Percentiles rank a stretch among this genome's conserved stretches.
Evolutionary conservation across 352 stramenopile genomes (phyloP).

Genomic region (Phytophthora crassamura): DNA sequence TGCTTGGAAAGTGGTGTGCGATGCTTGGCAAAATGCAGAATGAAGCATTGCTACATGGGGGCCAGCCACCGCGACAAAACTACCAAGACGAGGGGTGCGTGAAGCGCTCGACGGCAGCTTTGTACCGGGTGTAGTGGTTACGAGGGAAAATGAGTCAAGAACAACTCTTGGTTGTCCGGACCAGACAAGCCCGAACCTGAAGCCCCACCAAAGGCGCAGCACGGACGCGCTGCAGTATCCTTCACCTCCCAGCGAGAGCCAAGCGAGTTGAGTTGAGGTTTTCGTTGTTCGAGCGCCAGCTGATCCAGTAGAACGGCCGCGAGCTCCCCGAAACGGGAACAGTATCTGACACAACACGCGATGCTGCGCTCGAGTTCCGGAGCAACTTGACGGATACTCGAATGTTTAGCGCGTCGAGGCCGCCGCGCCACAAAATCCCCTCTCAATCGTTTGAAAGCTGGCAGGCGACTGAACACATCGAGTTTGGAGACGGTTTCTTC

Average conservation of each 20-base stretch:
- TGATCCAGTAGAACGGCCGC: conserved; percentile 8
- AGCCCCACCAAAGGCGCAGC: no score
- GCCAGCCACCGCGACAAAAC: neutral
- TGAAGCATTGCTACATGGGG: conserved; percentile 18
- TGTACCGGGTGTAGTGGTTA: conserved; percentile 8
- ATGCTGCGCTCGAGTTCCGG: conserved; percentile 17
- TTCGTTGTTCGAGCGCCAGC: conserved; percentile 26
- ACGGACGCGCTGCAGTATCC: neutral
- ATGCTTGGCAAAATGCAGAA: conserved; percentile 26
- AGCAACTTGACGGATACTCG: conserved; percentile 27
- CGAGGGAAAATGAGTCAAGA: conserved; percentile 22
- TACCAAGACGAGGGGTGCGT: conserved; percentile 2
- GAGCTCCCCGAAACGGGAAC: conserved; percentile 20
- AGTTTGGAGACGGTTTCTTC: conserved; percentile 25
- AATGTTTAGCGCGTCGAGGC: conserved; percentile 18
- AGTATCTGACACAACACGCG: conserved; percentile 13
- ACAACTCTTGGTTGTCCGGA: conserved; percentile 21
- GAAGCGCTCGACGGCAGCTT: conserved; percentile 2
- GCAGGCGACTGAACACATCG: conserved; percentile 13
- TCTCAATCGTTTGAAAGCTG: neutral
- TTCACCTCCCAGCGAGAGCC: neutral
- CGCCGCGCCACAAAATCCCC: conserved; percentile 8
- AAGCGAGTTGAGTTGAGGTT: conserved; percentile 23
- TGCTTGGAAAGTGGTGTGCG: conserved; percentile 9
- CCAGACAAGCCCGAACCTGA: conserved; percentile 5